These are phyloP conservation scores for Backusella mclennaniae DNA, from an alignment of 192 early-diverging fungal genomes.

Conservation along the genomic window DNA sequence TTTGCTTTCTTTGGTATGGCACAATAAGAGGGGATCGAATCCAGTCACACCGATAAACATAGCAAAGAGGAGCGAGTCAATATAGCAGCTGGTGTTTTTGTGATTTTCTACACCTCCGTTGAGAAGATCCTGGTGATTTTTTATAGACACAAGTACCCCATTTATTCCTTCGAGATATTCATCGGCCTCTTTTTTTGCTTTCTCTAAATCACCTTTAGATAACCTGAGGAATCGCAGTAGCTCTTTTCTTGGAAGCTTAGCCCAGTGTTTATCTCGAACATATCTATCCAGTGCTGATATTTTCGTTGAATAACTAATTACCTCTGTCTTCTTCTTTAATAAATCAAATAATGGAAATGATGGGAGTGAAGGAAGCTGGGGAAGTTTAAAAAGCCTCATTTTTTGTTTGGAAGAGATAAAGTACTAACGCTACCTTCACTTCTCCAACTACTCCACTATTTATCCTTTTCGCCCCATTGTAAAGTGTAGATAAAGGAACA, in stretches of 20 bases:
- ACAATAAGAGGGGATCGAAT: conserved; percentile 49
- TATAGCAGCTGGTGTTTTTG: conserved; percentile 62
- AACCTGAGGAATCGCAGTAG: background rate
- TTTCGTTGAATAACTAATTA: background rate
- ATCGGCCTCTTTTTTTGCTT: background rate
- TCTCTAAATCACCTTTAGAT: background rate
- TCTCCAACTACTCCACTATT: background rate
- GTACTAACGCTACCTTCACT: no score
- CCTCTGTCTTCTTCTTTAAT: background rate
- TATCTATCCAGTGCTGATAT: background rate
- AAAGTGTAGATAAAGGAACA: background rate
- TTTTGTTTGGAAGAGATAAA: background rate
- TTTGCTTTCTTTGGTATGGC: conserved; percentile 31
- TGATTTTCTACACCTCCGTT: conserved; percentile 47
- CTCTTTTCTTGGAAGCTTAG: background rate
- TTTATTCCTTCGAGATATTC: background rate
- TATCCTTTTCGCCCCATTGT: background rate
- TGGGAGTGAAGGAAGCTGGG: background rate
- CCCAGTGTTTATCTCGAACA: background rate
- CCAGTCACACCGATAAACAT: conserved; percentile 60
- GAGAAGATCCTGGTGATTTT: background rate
- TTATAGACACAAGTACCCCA: background rate
- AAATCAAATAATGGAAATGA: background rate
- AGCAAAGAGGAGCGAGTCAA: conserved; percentile 61
- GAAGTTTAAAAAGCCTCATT: background rate